Conservation (phyloP, 371 early-diverging fungal species). For the Mortierella sp. region DNA sequence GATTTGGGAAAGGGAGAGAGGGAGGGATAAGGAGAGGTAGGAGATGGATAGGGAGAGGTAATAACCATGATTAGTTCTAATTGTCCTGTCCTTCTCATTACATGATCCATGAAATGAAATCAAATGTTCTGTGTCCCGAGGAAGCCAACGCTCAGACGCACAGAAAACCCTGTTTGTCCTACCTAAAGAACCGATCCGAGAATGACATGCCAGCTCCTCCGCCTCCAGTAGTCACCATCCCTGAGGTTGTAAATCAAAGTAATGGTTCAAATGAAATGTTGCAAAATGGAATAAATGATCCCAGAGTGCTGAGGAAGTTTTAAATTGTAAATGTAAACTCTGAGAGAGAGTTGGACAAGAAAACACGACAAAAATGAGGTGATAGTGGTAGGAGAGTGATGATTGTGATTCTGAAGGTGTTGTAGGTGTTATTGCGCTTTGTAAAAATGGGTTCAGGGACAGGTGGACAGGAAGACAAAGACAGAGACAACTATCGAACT, state of each 20-base stretch:
- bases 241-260: neutral
- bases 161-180: constrained; percentile 21
- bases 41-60: neutral
- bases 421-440: no score
- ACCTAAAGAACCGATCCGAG: constrained; percentile 52
- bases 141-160: neutral
- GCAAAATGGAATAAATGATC: neutral
- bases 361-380: no score
- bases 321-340: neutral
- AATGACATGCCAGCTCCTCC: constrained; percentile 30
- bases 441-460: neutral
- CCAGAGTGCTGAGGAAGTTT: neutral
- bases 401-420: no score
- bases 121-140: no score
- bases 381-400: no score
- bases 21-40: neutral
- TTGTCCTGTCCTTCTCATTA: neutral
- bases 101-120: neutral
- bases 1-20: neutral
- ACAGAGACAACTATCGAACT: neutral
- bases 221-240: constrained; percentile 28
- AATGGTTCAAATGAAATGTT: neutral
- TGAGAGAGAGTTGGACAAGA: neutral
- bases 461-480: neutral
- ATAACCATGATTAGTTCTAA: neutral